A percentile compares a stretch with the other conserved stretches of the same genome.
Evolutionary conservation across 768 basidiomycete species (phyloP).

Genomic region (Lentinula guzmanii): DNA sequence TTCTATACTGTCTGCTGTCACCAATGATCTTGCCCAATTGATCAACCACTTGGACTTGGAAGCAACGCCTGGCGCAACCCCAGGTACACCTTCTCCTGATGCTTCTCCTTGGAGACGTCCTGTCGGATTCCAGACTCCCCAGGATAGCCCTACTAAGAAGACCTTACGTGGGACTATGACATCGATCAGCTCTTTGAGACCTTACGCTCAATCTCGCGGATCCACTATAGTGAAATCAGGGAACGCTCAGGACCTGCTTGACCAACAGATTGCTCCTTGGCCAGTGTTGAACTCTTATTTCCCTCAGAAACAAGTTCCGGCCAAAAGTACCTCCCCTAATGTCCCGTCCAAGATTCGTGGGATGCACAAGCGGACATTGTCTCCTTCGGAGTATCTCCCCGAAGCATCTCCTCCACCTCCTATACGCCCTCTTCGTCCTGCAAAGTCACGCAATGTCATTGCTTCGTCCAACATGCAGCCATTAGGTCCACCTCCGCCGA

Average conservation of each 20-base stretch:
- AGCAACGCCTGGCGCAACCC: slow-evolving; percentile 59
- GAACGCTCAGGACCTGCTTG: slow-evolving; percentile 20
- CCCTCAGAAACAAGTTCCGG: background rate
- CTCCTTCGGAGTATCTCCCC: slow-evolving; percentile 24
- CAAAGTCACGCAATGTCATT: slow-evolving; percentile 13
- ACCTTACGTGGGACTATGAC: slow-evolving; percentile 27
- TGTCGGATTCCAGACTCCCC: background rate
- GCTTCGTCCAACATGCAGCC: background rate
- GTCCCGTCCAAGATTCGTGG: slow-evolving; percentile 2
- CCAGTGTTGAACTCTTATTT: slow-evolving; percentile 30
- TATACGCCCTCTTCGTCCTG: slow-evolving; percentile 37
- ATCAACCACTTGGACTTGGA: slow-evolving; percentile 80
- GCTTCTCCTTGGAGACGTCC: slow-evolving; percentile 22
- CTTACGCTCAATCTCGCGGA: slow-evolving; percentile 30
- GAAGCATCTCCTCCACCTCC: slow-evolving; percentile 30
- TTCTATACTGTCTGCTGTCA: slow-evolving; percentile 72
- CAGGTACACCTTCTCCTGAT: slow-evolving; percentile 39
- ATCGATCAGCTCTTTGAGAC: slow-evolving; percentile 43
- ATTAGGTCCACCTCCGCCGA: slow-evolving; percentile 4
- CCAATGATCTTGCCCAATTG: slow-evolving; percentile 70
- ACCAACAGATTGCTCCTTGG: slow-evolving; percentile 64
- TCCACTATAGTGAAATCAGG: slow-evolving; percentile 9
- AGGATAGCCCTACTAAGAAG: slow-evolving; percentile 33
- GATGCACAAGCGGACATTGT: slow-evolving; percentile 25
- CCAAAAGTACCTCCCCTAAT: background rate